Conservation (phyloP, 2,329 filamentous ascomycete genomes). For the Nemania serpens region DNA sequence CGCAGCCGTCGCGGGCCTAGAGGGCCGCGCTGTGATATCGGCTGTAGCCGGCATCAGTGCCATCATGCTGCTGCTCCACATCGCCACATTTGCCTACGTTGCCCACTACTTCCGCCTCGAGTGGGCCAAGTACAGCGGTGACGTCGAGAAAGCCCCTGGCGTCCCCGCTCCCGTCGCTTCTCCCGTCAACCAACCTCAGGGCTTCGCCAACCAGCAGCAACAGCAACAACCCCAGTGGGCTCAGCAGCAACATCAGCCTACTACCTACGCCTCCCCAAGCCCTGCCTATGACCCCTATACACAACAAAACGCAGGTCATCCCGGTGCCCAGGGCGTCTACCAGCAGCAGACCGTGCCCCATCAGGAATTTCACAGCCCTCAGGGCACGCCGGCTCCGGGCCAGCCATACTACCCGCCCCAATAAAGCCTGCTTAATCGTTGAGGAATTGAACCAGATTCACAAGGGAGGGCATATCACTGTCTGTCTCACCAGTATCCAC, state of each 20-base stretch:
- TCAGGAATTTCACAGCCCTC: slow-evolving; percentile 24
- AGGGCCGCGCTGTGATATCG: slow-evolving; percentile 44
- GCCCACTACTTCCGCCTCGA: slow-evolving; percentile 41
- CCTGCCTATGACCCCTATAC: slow-evolving; percentile 29
- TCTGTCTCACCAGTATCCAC: background rate
- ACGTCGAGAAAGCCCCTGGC: slow-evolving; percentile 34
- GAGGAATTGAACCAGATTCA: background rate
- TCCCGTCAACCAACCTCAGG: slow-evolving; percentile 25
- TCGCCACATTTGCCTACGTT: slow-evolving; percentile 41
- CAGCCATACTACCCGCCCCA: slow-evolving; percentile 32
- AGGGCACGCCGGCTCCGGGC: slow-evolving; percentile 31
- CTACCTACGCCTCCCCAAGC: slow-evolving; percentile 1
- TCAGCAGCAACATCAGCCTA: slow-evolving; percentile 27
- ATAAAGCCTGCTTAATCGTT: slow-evolving; percentile 7
- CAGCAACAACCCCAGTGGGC: slow-evolving; percentile 30
- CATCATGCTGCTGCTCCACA: slow-evolving; percentile 42
- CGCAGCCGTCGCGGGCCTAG: slow-evolving; percentile 43
- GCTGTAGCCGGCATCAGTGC: slow-evolving; percentile 52
- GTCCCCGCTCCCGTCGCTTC: background rate
- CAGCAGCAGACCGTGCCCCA: slow-evolving; percentile 26
- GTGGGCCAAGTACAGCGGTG: slow-evolving; percentile 26
- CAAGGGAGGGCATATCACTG: background rate
- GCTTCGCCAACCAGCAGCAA: slow-evolving; percentile 29
- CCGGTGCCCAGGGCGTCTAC: slow-evolving; percentile 24
- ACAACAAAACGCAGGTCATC: slow-evolving; percentile 28